These are phyloP conservation scores for Talaromyces sp. DNA, from an alignment of 2,329 filamentous ascomycete genomes.

Conservation along the genomic window DNA sequence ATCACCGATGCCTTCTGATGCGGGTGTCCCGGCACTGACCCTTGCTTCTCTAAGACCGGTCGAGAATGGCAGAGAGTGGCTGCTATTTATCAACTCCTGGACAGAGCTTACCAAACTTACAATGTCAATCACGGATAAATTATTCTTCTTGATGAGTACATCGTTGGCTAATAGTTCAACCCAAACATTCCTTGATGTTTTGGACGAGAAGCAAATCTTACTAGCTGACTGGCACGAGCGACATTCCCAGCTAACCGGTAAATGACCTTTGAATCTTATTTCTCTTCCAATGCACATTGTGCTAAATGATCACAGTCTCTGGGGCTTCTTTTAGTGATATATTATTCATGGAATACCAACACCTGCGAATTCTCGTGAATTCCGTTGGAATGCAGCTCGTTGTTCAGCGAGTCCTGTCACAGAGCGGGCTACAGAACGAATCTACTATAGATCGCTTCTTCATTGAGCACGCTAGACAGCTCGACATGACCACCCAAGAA, in stretches of 20 bases:
- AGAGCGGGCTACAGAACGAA: conserved; percentile 16
- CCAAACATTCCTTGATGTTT: conserved; percentile 2
- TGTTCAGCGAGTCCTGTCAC: conserved; percentile 44
- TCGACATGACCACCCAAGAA: conserved; percentile 31
- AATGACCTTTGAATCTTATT: not conserved
- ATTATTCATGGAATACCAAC: conserved; percentile 51
- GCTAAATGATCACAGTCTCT: not conserved
- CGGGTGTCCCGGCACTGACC: conserved; percentile 38
- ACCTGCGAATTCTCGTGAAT: conserved; percentile 36
- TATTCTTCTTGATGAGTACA: conserved; percentile 49
- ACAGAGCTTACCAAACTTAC: conserved; percentile 40
- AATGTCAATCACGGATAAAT: conserved; percentile 47
- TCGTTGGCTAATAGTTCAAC: conserved; percentile 31
- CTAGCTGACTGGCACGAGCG: conserved; percentile 12
- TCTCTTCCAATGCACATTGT: not conserved
- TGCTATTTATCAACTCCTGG: conserved; percentile 50
- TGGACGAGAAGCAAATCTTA: conserved; percentile 14
- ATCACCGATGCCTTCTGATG: conserved; percentile 48
- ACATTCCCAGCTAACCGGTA: conserved; percentile 1
- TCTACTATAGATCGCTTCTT: conserved; percentile 14
- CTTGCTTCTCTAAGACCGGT: not conserved
- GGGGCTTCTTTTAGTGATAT: conserved; percentile 38
- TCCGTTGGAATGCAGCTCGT: conserved; percentile 53
- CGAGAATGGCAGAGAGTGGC: conserved; percentile 38
- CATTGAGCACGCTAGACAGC: conserved; percentile 8